Conservation (phyloP, 208 protist species). For the Acanthamoeba healyi region DNA sequence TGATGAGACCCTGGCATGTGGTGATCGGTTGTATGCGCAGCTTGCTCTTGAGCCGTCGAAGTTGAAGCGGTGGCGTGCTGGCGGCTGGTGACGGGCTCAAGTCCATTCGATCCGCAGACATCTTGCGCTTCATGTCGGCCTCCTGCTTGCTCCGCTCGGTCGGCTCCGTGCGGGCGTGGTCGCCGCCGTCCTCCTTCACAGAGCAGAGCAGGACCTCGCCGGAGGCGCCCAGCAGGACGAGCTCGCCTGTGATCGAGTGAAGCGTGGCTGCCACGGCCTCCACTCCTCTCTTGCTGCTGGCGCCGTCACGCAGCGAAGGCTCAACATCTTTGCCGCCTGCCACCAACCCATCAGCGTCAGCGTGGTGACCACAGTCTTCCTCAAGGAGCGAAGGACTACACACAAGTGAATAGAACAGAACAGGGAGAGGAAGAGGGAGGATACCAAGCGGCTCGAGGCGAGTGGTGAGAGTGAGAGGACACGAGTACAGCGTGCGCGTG, state of each 20-base stretch:
- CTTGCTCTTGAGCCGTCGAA: not conserved
- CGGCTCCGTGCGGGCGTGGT: not conserved
- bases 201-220: conserved; percentile 28
- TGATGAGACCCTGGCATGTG: conserved; percentile 1
- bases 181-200: not conserved
- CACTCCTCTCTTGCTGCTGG: not conserved
- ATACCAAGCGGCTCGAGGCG: not conserved
- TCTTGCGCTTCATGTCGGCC: not conserved
- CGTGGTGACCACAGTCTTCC: too few relatives aligned
- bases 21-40: not conserved
- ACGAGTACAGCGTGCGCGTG: conserved; percentile 6
- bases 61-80: not conserved
- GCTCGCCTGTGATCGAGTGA: conserved; percentile 16
- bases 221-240: not conserved
- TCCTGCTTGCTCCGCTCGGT: not conserved
- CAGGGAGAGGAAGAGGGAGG: not conserved
- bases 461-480: not conserved
- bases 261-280: not conserved
- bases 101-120: not conserved
- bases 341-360: too few relatives aligned
- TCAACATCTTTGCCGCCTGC: not conserved
- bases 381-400: not conserved
- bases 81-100: not conserved
- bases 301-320: too few relatives aligned
- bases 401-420: not conserved